Conservation (phyloP, 805 yeast genomes). For the Metschnikowia continentalis region DNA sequence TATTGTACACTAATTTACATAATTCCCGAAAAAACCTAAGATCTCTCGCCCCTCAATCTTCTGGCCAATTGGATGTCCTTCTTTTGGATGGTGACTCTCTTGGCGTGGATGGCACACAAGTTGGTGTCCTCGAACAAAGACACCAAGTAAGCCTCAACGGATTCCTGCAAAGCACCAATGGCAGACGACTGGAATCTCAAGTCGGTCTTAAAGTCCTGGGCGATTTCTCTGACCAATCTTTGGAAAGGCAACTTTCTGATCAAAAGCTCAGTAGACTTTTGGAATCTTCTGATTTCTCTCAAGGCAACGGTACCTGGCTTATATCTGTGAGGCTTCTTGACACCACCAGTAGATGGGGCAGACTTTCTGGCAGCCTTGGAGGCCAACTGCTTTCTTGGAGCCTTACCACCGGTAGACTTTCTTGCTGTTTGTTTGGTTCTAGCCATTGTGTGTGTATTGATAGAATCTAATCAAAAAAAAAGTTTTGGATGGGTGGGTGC, state of each 20-base stretch:
- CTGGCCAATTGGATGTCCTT: constrained; percentile 97
- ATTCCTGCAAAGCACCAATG: constrained; percentile 96
- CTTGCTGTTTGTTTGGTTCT: constrained; percentile 94
- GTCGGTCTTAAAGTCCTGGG: constrained; percentile 89
- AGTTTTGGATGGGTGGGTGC: background rate
- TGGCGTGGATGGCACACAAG: constrained; percentile 98
- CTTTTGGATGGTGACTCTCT: constrained; percentile 98
- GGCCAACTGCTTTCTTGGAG: constrained; percentile 91
- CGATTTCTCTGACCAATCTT: constrained; percentile 93
- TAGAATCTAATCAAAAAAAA: no score
- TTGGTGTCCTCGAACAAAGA: constrained; percentile 96
- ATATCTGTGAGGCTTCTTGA: constrained; percentile 92
- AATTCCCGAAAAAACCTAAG: constrained; percentile 36
- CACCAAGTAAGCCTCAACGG: constrained; percentile 96
- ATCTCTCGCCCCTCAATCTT: constrained; percentile 96
- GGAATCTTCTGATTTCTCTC: constrained; percentile 97
- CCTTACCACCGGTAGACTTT: constrained; percentile 94
- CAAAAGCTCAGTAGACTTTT: constrained; percentile 90
- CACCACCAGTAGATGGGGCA: constrained; percentile 91
- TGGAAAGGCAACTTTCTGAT: constrained; percentile 97
- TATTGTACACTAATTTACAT: constrained; percentile 19
- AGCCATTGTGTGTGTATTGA: constrained; percentile 51
- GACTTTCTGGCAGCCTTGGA: constrained; percentile 92
- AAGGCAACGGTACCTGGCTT: constrained; percentile 96
- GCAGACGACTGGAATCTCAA: constrained; percentile 97